A percentile compares a stretch with the other conserved stretches of the same genome.
These are phyloP conservation scores for Chrysophaeum taylorii DNA, from an alignment of 352 stramenopile species.

Conservation along the genomic window DNA sequence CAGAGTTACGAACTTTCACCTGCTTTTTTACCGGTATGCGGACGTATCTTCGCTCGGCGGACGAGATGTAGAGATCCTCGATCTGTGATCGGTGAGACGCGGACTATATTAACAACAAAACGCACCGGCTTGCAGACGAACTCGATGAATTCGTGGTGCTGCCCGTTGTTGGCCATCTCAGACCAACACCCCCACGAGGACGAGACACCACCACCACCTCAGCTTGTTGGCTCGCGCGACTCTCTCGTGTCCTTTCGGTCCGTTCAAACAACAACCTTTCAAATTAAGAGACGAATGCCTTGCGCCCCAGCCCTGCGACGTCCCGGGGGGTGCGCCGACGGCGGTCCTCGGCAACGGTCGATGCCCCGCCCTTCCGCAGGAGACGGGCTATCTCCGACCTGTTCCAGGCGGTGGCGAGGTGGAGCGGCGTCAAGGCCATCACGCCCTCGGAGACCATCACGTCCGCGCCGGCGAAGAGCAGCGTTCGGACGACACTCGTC, in stretches of 20 bases:
- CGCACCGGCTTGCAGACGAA: slow-evolving; percentile 11
- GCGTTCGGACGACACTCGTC: background rate
- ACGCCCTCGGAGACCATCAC: background rate
- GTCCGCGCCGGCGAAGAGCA: background rate
- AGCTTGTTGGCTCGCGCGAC: too few relatives aligned
- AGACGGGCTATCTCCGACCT: background rate
- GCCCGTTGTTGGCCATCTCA: too few relatives aligned
- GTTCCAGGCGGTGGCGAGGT: background rate
- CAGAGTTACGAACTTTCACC: too few relatives aligned
- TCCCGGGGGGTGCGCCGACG: background rate
- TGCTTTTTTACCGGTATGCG: too few relatives aligned
- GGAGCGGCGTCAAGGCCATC: background rate
- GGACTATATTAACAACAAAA: too few relatives aligned
- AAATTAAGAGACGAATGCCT: too few relatives aligned
- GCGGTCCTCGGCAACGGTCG: background rate
- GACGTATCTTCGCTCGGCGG: background rate
- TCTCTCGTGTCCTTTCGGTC: too few relatives aligned
- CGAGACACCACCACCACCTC: too few relatives aligned
- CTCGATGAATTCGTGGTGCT: slow-evolving; percentile 17
- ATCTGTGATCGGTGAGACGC: background rate
- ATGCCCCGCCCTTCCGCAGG: background rate
- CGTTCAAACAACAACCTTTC: too few relatives aligned
- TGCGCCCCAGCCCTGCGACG: background rate
- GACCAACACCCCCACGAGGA: too few relatives aligned
- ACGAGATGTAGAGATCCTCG: slow-evolving; percentile 12